Base-by-base conservation (phyloP, 331 rosid species). In the Malus hybrid region DNA sequence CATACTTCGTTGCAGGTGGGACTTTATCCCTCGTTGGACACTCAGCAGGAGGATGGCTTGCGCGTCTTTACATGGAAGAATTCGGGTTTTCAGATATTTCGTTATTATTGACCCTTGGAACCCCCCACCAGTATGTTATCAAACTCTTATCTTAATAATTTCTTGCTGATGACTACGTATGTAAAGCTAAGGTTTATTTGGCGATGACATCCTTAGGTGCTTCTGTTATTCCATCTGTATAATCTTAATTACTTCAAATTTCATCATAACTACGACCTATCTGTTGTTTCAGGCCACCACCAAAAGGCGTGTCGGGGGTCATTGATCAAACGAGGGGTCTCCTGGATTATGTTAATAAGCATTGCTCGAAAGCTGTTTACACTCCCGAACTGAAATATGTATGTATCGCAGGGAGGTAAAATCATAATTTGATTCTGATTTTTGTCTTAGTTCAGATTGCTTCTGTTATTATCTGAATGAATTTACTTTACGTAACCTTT, bases 21-120 rank as follows among this genome's bases (percentile, higher is more conserved):
- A 72, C 78, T 55, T 48, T 90, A 73, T 87, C 97, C 29, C 66
- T 91, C 65, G 79, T 93, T 71, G 97, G 98, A 29, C 96, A 91
- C 84, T 93, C 96, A 3, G 96, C 98, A 3, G 96, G 98, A 65
- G 98, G 98, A 78, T 93, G 97, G 96, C 97, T 93, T 82, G 97
- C 97, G 3, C 98, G 97, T 62, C 80, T 91, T 6, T 93, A 91
- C 80, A 86, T 91, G 93, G 80, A 90, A 83, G 87, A 90, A 81
- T 86, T 82, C 67, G 96, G 91, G 28, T 6, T 8, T 19, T 91
- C 96, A 57, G 65, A 91, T 32, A 70, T 88, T 22, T 90, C 97
- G 78, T 72, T 91, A 80, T 82, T 93, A 56, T 68, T 91, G 79
- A 91, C 97, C 72, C 98, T 93, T 73, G 97, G 98, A 80, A 93